Evolutionary conservation across 345 rosid genomes (phyloP).

Genomic region (Salix purpurea): DNA sequence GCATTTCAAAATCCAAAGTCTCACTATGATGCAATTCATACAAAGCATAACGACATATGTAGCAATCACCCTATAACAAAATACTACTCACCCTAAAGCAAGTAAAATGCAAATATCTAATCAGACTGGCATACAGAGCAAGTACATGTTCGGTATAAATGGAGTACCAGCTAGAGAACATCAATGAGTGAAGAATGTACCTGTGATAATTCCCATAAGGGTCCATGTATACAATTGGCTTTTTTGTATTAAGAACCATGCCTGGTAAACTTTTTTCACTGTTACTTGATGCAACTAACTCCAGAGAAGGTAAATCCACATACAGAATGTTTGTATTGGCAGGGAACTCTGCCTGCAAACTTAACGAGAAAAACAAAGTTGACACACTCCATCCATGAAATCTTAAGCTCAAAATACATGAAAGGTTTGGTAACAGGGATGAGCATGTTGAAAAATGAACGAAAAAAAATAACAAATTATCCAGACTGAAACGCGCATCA

Average conservation of each 20-base stretch:
- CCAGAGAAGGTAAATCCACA: slow-evolving; percentile 67
- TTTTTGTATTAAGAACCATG: slow-evolving; percentile 73
- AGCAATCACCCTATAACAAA: not conserved
- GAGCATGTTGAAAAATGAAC: not conserved
- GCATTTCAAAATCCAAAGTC: not conserved
- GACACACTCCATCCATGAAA: slow-evolving; percentile 4
- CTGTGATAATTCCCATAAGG: slow-evolving; percentile 63
- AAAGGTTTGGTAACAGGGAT: not conserved
- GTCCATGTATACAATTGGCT: slow-evolving; percentile 57
- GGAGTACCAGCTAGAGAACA: not conserved
- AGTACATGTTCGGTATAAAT: not conserved
- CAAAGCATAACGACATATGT: not conserved
- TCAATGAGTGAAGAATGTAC: slow-evolving; percentile 31
- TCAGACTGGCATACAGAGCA: not conserved
- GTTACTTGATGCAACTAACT: slow-evolving; percentile 58
- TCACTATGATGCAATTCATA: no score
- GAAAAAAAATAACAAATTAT: not conserved
- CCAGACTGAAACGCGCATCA: not conserved
- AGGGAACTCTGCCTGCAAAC: slow-evolving; percentile 76
- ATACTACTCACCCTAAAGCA: not conserved
- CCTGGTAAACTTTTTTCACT: slow-evolving; percentile 71
- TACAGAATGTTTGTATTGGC: slow-evolving; percentile 93
- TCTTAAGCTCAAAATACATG: slow-evolving; percentile 1
- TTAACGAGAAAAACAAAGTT: slow-evolving; percentile 27
- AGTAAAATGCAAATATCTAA: not conserved